These are phyloP conservation scores for Solanum etuberosum DNA, from an alignment of 257 asterid species.

Conservation along the genomic window DNA sequence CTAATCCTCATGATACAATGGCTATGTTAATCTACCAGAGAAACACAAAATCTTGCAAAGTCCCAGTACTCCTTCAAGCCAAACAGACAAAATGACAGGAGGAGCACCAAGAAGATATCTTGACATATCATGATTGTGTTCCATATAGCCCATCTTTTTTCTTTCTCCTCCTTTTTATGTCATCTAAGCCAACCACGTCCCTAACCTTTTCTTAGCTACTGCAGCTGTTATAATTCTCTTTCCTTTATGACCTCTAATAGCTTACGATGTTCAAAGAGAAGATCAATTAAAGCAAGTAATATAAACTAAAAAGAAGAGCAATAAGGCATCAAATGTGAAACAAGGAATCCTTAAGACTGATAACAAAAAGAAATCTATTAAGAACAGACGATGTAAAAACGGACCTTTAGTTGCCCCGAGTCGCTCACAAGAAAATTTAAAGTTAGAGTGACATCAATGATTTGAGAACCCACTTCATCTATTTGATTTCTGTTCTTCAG, in stretches of 20 bases:
- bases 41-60: not conserved
- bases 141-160: not conserved
- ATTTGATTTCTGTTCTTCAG: constrained; percentile 23
- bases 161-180: not conserved
- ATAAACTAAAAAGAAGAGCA: not conserved
- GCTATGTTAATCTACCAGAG: not conserved
- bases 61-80: not conserved
- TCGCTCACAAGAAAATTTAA: constrained; percentile 79
- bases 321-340: not conserved
- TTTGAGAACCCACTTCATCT: constrained; percentile 46
- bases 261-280: not conserved
- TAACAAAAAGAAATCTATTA: not conserved
- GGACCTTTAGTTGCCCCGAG: constrained; percentile 82
- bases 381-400: not conserved
- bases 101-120: not conserved
- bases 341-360: not conserved
- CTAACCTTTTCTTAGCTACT: not conserved
- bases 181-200: not conserved
- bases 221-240: not conserved
- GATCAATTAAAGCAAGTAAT: not conserved
- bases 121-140: not conserved
- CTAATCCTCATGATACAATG: not conserved
- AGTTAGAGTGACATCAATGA: constrained; percentile 74
- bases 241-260: not conserved
- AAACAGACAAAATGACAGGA: not conserved